These are phyloP conservation scores for Hippophae rhamnoides DNA, from an alignment of 306 rosid species.

Conservation along the genomic window DNA sequence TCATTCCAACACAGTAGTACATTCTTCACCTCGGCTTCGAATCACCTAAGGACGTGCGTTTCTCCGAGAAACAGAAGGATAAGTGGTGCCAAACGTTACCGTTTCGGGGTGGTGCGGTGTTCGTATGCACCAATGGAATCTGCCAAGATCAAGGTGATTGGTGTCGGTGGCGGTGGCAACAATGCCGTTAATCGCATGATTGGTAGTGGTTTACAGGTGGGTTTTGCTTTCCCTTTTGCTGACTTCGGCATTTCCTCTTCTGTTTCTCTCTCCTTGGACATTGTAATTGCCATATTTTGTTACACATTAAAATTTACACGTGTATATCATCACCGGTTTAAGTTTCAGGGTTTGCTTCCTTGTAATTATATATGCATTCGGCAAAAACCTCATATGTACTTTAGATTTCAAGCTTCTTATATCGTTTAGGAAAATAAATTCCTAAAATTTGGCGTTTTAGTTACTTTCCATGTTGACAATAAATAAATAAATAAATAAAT, in stretches of 20 bases:
- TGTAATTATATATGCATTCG: too few relatives aligned
- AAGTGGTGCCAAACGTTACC: conserved; percentile 17
- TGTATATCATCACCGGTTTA: background rate
- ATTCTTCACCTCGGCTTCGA: conserved; percentile 18
- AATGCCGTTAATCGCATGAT: conserved; percentile 96
- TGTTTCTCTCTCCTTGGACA: background rate
- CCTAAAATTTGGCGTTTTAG: too few relatives aligned
- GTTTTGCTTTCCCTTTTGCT: conserved; percentile 15
- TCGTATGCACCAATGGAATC: conserved; percentile 50
- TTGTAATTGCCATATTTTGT: background rate
- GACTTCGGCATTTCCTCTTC: background rate
- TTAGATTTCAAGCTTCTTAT: background rate
- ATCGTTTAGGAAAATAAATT: background rate
- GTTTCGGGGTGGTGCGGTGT: conserved; percentile 30
- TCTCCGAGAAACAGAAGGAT: conserved; percentile 24
- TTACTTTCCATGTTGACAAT: too few relatives aligned
- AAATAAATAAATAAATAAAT: too few relatives aligned
- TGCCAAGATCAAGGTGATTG: conserved; percentile 89
- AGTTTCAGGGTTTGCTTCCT: too few relatives aligned
- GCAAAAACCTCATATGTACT: too few relatives aligned
- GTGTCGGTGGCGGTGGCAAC: conserved; percentile 94
- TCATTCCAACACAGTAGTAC: conserved; percentile 22
- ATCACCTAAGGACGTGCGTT: conserved; percentile 12
- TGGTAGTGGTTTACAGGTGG: conserved; percentile 73
- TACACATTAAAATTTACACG: too few relatives aligned